A percentile compares a stretch with the other conserved stretches of the same genome.
Conservation (phyloP, 2,329 filamentous ascomycete genomes). For the Curvularia spicifera region DNA sequence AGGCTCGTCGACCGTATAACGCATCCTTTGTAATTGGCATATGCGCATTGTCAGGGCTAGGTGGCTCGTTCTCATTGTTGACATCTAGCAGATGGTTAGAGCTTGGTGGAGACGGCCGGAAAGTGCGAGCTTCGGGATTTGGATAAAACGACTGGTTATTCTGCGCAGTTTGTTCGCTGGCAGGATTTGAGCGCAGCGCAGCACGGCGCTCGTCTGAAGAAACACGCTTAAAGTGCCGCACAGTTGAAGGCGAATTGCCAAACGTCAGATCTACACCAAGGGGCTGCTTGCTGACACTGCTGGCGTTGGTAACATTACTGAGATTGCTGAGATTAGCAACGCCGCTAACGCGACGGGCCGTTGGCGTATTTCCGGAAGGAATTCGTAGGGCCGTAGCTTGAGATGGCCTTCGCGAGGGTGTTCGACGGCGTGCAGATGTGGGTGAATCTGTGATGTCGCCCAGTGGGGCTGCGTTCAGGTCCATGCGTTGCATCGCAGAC, state of each 20-base stretch:
- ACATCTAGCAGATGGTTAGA: conserved; percentile 39
- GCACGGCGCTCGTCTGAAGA: conserved; percentile 64
- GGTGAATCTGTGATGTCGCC: conserved; percentile 49
- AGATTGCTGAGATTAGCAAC: conserved; percentile 12
- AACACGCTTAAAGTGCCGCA: conserved; percentile 88
- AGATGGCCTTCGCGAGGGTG: conserved; percentile 47
- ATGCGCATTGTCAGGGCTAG: conserved; percentile 58
- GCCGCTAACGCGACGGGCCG: conserved; percentile 53
- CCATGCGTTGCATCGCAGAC: conserved; percentile 51
- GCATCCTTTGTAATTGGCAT: conserved; percentile 73
- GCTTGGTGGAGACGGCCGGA: conserved; percentile 45
- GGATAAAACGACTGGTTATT: conserved; percentile 39
- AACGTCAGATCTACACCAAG: conserved; percentile 90
- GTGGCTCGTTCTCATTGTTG: conserved; percentile 68
- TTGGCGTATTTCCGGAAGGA: conserved; percentile 49
- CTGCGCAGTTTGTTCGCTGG: conserved; percentile 20
- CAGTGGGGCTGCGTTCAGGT: conserved; percentile 53
- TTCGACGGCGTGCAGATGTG: conserved; percentile 35
- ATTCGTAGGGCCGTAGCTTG: conserved; percentile 48
- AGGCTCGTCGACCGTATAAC: conserved; percentile 78
- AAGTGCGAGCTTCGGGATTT: conserved; percentile 47
- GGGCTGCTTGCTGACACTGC: conserved; percentile 66
- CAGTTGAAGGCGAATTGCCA: conserved; percentile 90
- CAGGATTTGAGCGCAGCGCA: conserved; percentile 42
- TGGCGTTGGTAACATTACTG: conserved; percentile 57